Evolutionary conservation across 2,329 filamentous ascomycete species (phyloP), one percentile per base, ranked within the genome.

Genomic region (Clathrospora elynae): DNA sequence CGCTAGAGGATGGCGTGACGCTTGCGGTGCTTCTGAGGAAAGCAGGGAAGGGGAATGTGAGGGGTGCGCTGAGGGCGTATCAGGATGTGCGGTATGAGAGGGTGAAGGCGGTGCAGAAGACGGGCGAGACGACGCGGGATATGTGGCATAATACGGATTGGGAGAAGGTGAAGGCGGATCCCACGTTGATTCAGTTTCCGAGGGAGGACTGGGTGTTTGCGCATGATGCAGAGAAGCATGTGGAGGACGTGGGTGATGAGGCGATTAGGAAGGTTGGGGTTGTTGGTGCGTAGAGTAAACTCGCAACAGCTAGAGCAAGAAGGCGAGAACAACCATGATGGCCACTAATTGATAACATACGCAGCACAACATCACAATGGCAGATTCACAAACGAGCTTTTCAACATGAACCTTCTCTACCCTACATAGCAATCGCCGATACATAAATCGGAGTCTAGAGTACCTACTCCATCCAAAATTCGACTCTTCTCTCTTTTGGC

Each of bases 1-100:
- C 78, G 0, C 74, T 78, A 13, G 79, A 81, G 62, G 79, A 79
- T 53, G 63, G 58, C 8, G 62, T 67, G 9, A 64, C 64, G 9
- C 35, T 68, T 6, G 64, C 63, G 1, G 49, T 64, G 1, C 7
- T 61, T 10, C 31, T 68, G 35, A 35, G 53, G 24, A 56, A 61
- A 18, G 58, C 62, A 3, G 65, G 61, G 0, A 67, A 65, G 34
- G 35, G 23, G 1, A 66, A 70, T 40, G 58, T 71, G 1, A 50
- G 32, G 12, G 57, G 46, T 5, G 64, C 57, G 5, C 32, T 66
- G 36, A 44, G 54, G 6, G 66, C 65, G 5, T 68, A 71, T 45
- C 67, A 66, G 19, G 60, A 68, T 12, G 46, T 71, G 1, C 35
- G 65, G 10, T 68, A 65, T 32, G 64, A 67, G n/a, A 48, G 64